Conservation (phyloP, 2,329 filamentous ascomycete genomes). For the Aspergillus glaucus region DNA sequence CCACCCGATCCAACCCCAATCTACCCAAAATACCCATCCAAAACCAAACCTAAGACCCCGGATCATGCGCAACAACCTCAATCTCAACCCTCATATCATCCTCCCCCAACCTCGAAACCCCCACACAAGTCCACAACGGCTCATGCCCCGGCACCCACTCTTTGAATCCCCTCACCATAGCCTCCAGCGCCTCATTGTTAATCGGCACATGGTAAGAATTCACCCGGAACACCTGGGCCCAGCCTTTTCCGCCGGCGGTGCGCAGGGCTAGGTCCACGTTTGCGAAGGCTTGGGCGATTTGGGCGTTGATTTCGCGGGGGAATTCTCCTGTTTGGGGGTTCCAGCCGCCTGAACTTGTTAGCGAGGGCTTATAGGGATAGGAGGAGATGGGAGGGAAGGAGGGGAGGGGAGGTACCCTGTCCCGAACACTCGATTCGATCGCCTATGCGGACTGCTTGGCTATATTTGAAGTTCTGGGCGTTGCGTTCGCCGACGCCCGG, state of each 20-base stretch:
- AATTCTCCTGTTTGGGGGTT: slow-evolving; percentile 18
- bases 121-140: slow-evolving; percentile 51
- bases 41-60: not conserved
- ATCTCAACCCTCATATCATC: slow-evolving; percentile 54
- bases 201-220: slow-evolving; percentile 43
- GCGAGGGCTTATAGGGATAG: not conserved
- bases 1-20: no score
- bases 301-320: slow-evolving; percentile 34
- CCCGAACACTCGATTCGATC: slow-evolving; percentile 39
- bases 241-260: slow-evolving; percentile 47
- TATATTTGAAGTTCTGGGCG: slow-evolving; percentile 34
- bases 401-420: not conserved
- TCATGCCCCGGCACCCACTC: slow-evolving; percentile 49
- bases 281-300: slow-evolving; percentile 50
- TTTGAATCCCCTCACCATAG: slow-evolving; percentile 44
- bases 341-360: slow-evolving; percentile 27
- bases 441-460: slow-evolving; percentile 45
- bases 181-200: slow-evolving; percentile 31
- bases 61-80: slow-evolving; percentile 48
- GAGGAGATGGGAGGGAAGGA: not conserved
- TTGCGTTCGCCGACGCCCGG: slow-evolving; percentile 32
- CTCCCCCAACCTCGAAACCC: slow-evolving; percentile 43
- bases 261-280: slow-evolving; percentile 51
- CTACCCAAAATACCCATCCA: not conserved
- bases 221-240: slow-evolving; percentile 46